Conservation (phyloP, 169 alveolate genomes). For the Fabrea salina region DNA sequence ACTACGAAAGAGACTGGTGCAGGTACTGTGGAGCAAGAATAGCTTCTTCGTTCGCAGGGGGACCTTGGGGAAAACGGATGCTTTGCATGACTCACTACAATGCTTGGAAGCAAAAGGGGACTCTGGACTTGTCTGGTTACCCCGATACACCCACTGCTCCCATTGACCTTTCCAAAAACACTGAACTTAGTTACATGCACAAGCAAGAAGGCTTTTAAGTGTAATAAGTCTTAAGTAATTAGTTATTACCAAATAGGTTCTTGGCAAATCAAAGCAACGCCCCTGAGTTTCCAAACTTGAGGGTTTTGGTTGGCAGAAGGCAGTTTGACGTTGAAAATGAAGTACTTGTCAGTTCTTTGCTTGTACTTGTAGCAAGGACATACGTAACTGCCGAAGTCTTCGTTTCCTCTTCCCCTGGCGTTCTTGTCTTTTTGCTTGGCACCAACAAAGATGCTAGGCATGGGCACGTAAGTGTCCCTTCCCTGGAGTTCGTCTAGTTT, state of each 20-base stretch:
- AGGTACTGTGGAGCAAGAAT: constrained; percentile 57
- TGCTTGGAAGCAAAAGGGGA: constrained; percentile 40
- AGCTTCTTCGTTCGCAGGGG: constrained; percentile 38
- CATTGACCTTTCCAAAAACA: constrained; percentile 36
- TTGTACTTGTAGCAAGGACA: constrained; percentile 94
- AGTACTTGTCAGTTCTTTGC: constrained; percentile 91
- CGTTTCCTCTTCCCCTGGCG: constrained; percentile 76
- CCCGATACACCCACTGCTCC: constrained; percentile 35
- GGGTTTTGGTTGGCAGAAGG: constrained; percentile 71
- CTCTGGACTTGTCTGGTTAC: constrained; percentile 22
- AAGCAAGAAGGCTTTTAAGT: constrained; percentile 39
- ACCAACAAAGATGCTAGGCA: constrained; percentile 89
- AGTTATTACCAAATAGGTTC: constrained; percentile 23
- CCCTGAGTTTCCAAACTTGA: constrained; percentile 72
- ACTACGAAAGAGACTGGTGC: constrained; percentile 49
- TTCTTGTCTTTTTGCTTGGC: constrained; percentile 88
- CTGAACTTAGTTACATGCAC: constrained; percentile 37
- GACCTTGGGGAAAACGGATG: constrained; percentile 59
- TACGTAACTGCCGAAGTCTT: constrained; percentile 80
- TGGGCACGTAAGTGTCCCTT: constrained; percentile 74
- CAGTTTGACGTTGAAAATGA: constrained; percentile 88
- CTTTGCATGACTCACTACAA: constrained; percentile 43
- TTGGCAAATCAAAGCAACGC: constrained; percentile 80
- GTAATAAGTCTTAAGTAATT: too few relatives aligned
- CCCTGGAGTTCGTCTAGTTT: constrained; percentile 90